These are phyloP conservation scores for Fraxinus albicans DNA, from an alignment of 305 asterid genomes.

Conservation along the genomic window DNA sequence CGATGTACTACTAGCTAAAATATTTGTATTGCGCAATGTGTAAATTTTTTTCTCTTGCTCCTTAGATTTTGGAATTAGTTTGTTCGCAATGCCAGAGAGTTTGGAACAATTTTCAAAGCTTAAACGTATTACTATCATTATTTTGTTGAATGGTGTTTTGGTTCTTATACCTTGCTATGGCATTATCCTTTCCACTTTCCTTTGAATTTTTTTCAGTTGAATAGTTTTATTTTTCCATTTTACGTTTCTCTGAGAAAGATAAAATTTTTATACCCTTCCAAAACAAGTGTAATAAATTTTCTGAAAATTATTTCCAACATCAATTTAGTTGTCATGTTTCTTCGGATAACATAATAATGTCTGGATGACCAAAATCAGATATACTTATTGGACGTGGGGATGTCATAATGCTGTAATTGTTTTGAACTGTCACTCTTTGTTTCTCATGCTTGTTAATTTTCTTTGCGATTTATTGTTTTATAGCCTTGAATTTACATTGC, in stretches of 20 bases:
- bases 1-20: slow-evolving; percentile 4
- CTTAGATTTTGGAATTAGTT: not conserved
- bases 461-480: not conserved
- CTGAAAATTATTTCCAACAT: not conserved
- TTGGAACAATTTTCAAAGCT: not conserved
- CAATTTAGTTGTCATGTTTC: not conserved
- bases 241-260: not conserved
- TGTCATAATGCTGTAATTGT: not conserved
- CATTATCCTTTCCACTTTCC: not conserved
- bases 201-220: not conserved
- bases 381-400: not conserved
- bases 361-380: not conserved
- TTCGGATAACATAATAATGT: not conserved
- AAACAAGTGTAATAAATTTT: not conserved
- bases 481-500: not conserved
- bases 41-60: not conserved
- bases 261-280: not conserved
- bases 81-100: not conserved
- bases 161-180: not conserved
- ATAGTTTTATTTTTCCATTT: not conserved
- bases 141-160: not conserved
- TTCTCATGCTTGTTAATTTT: not conserved
- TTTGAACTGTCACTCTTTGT: not conserved
- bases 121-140: not conserved
- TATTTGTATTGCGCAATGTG: not conserved